A percentile compares a stretch with the other conserved stretches of the same genome.
Conservation (phyloP, 225 moss, liverwort and hornwort genomes). For the Physcomitrium patens region DNA sequence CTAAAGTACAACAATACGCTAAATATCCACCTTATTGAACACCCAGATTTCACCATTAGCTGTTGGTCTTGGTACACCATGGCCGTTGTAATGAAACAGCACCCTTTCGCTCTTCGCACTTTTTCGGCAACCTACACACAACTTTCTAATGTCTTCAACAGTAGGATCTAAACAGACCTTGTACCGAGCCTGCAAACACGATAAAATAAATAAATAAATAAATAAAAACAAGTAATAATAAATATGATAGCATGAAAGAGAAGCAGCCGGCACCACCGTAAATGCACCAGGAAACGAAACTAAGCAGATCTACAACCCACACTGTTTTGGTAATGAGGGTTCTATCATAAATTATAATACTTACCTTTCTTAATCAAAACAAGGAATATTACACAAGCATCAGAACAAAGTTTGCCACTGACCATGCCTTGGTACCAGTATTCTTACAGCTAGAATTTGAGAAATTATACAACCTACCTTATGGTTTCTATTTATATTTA, state of each 20-base stretch:
- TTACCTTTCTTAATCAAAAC: too few relatives aligned
- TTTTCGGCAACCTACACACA: slow-evolving; percentile 85
- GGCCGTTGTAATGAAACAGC: slow-evolving; percentile 96
- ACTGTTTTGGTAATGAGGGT: too few relatives aligned
- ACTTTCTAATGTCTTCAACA: slow-evolving; percentile 85
- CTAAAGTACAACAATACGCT: slow-evolving; percentile 10
- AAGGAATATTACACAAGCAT: too few relatives aligned
- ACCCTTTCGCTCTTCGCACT: slow-evolving; percentile 91
- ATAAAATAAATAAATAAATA: too few relatives aligned
- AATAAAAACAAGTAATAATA: slow-evolving; percentile 17
- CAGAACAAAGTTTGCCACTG: too few relatives aligned
- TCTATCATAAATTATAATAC: too few relatives aligned
- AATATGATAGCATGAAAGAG: neutral
- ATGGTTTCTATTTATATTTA: too few relatives aligned
- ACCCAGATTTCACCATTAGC: slow-evolving; percentile 94
- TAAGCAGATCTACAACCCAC: neutral
- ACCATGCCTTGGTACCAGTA: too few relatives aligned
- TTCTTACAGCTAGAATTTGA: too few relatives aligned
- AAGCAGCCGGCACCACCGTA: slow-evolving; percentile 9
- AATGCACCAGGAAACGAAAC: slow-evolving; percentile 8
- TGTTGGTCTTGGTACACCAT: slow-evolving; percentile 95
- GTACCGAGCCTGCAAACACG: slow-evolving; percentile 76
- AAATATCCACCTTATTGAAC: slow-evolving; percentile 81
- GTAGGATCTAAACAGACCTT: slow-evolving; percentile 84
- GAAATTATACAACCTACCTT: too few relatives aligned